A percentile compares a stretch with the other conserved stretches of the same genome.
Conservation (phyloP, 1,139 yeast genomes). For the Candida sanyaensis region DNA sequence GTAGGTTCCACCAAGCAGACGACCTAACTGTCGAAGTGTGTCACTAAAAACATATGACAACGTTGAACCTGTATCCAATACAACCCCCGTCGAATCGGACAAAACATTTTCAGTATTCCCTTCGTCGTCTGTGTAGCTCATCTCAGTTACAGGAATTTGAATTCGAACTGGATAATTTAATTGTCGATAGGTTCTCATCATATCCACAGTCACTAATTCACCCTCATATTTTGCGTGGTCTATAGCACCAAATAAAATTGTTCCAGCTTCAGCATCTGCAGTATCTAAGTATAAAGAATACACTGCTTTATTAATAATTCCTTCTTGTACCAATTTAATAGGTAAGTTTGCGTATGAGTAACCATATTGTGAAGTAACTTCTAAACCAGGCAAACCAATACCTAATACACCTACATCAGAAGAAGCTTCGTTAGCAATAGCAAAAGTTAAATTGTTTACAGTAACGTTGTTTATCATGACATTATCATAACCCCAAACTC, state of each 20-base stretch:
- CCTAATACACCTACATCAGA: conserved; percentile 54
- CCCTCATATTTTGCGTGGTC: conserved; percentile 51
- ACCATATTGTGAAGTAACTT: conserved; percentile 30
- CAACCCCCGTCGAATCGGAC: conserved; percentile 26
- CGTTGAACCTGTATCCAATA: conserved; percentile 47
- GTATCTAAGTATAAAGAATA: conserved; percentile 56
- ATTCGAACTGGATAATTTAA: conserved; percentile 12
- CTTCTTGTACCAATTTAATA: conserved; percentile 32
- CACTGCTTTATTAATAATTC: conserved; percentile 50
- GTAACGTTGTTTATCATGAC: conserved; percentile 41
- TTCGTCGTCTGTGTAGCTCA: conserved; percentile 25
- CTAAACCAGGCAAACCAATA: conserved; percentile 55
- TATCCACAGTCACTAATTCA: conserved; percentile 12
- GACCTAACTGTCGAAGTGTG: conserved; percentile 29
- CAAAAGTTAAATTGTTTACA: conserved; percentile 51
- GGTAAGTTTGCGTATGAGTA: conserved; percentile 35
- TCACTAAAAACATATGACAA: conserved; percentile 34
- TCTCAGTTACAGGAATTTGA: conserved; percentile 18
- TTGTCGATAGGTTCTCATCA: conserved; percentile 10
- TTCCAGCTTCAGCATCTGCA: conserved; percentile 28
- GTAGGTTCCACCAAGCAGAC: conserved; percentile 28
- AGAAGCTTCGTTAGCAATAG: conserved; percentile 46
- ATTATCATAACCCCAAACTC: conserved; percentile 56
- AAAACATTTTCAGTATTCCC: conserved; percentile 16
- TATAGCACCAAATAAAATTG: conserved; percentile 31